Base-by-base conservation (phyloP, 2,329 filamentous ascomycete species). In the Pseudogymnoascus pannorum region DNA sequence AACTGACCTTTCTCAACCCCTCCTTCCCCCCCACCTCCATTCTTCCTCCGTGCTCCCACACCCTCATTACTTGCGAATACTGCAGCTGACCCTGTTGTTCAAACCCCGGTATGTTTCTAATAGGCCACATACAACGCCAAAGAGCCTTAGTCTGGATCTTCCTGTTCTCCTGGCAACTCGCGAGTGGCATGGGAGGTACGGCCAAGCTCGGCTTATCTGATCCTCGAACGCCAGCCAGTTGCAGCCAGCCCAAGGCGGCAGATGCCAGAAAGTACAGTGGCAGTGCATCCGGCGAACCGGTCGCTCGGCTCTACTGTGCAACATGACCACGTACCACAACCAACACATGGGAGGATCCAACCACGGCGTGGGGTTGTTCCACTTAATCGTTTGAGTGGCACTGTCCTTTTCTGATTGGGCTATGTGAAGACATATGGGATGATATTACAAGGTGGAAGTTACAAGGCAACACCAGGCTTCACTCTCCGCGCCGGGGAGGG, bases 131-230 rank as follows among this genome's bases (percentile, higher is more conserved):
- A 24, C 7, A 18, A 29, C 44, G 16, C 16, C 48, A 14, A 14
- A 5, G 5, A 12, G 5, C 26, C 26, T 20, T 54, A 33, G 48
- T 20, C 26, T 54, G 16, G n/a, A 2, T 54, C 48, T 54, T 14
- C 26, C 18, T 18, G 11, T 54, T 54, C 48, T 54, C 24, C n/a
- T 31, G 24, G 24, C 44, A 51, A 54, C 24, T 54, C 8, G 24
- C 24, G 1, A 14, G 8, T 16, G 24, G 48, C 31, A 12, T 54
- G 18, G 22, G 24, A 18, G 9, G 24, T 31, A 31, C 48, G 48
- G 48, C 48, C 48, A 54, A 54, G 48, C 48, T 31, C 48, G 48
- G 48, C 26, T 54, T 33, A 54, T 54, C 9, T 16, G n/a, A 31
- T 20, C 26, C 2, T 54, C 26, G 3, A 54, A 33, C 16, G 18